Conservation (phyloP, 2,329 filamentous ascomycete genomes). For the Tympanopsis confertula region DNA sequence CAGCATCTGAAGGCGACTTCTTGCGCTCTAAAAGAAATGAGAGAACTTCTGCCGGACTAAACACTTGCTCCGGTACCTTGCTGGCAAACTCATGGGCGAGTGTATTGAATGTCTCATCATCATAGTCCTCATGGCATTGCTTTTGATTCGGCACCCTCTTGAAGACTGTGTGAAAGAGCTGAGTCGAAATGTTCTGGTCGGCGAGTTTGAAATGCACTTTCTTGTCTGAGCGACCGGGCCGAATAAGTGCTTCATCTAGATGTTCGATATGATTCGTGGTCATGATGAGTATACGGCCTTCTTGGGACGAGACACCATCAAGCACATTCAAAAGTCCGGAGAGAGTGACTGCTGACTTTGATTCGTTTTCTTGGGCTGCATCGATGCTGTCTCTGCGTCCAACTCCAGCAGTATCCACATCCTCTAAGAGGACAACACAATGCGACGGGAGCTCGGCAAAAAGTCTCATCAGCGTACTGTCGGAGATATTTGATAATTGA, state of each 20-base stretch:
- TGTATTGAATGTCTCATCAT: too few relatives aligned
- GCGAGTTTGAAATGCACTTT: background rate
- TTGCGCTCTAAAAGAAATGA: slow-evolving; percentile 46
- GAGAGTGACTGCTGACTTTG: slow-evolving; percentile 5
- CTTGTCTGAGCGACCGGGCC: slow-evolving; percentile 5
- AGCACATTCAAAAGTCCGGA: slow-evolving; percentile 11
- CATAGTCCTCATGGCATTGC: too few relatives aligned
- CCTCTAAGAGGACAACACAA: slow-evolving; percentile 26
- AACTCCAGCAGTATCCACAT: slow-evolving; percentile 18
- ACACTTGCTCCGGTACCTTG: slow-evolving; percentile 39
- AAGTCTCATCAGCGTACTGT: slow-evolving; percentile 15
- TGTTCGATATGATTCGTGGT: slow-evolving; percentile 12
- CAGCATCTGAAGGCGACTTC: slow-evolving; percentile 32
- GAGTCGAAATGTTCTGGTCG: background rate
- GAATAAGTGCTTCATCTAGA: slow-evolving; percentile 10
- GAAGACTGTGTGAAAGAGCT: slow-evolving; percentile 35
- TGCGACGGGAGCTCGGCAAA: slow-evolving; percentile 18
- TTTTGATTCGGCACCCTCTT: too few relatives aligned
- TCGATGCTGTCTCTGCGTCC: slow-evolving; percentile 5
- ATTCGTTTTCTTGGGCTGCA: slow-evolving; percentile 5
- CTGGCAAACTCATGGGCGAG: slow-evolving; percentile 36
- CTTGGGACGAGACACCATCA: slow-evolving; percentile 8
- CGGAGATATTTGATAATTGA: slow-evolving; percentile 16
- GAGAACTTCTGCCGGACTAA: slow-evolving; percentile 50
- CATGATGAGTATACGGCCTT: slow-evolving; percentile 12